Conservation (phyloP, 768 basidiomycete genomes). For the Ephemerocybe angulata region DNA sequence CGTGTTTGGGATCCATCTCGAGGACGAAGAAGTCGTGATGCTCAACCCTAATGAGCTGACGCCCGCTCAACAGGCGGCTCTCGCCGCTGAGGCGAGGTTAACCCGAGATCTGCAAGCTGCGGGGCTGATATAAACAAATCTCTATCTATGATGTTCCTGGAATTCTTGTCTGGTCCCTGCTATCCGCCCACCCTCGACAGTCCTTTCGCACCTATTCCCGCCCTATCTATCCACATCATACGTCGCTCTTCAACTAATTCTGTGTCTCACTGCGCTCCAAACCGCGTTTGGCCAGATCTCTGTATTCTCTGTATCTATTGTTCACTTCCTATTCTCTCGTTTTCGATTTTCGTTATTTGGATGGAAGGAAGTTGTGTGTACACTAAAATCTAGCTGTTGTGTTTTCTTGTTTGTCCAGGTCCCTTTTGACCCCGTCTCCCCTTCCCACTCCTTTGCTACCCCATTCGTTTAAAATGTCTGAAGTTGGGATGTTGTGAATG, state of each 20-base stretch:
- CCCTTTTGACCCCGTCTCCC: conserved; percentile 8
- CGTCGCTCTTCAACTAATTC: no score
- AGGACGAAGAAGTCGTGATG: conserved; percentile 24
- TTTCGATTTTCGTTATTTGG: no score
- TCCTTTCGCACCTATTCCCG: no score
- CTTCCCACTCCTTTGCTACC: neutral
- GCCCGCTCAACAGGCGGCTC: neutral
- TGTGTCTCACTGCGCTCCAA: no score
- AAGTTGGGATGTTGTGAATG: no score
- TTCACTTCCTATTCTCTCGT: neutral
- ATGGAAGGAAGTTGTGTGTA: no score
- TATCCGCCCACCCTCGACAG: neutral
- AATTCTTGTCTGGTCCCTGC: neutral
- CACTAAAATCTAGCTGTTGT: no score
- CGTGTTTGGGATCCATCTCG: conserved; percentile 48
- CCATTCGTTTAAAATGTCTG: neutral
- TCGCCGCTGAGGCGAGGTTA: conserved; percentile 39
- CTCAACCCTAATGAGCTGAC: neutral
- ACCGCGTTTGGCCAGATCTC: no score
- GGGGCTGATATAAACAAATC: conserved; percentile 44
- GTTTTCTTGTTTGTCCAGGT: conserved; percentile 6
- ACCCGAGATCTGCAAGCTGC: conserved; percentile 49
- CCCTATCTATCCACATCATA: no score
- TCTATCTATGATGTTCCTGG: neutral
- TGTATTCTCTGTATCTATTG: neutral